Percentiles rank a stretch among this genome's conserved stretches.
Evolutionary conservation across 768 basidiomycete genomes (phyloP).

Genomic region (Tylopilus felleus): DNA sequence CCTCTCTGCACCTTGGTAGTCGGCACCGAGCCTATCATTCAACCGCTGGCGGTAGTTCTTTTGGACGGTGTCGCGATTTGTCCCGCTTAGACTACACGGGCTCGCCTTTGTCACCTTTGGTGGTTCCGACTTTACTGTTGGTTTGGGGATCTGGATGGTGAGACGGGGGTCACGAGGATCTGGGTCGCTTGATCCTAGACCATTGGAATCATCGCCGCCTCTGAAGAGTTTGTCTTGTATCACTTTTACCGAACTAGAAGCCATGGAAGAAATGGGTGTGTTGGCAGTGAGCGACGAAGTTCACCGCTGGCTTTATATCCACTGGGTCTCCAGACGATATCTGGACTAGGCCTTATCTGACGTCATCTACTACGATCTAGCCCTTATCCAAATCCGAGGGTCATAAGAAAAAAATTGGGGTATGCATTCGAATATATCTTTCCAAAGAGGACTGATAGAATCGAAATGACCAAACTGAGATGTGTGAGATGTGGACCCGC

Average conservation of each 20-base stretch:
- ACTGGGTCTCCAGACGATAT: neutral
- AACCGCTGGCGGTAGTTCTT: slow-evolving; percentile 61
- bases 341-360: slow-evolving; percentile 14
- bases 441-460: slow-evolving; percentile 7
- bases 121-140: slow-evolving; percentile 30
- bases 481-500: slow-evolving; percentile 25
- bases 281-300: slow-evolving; percentile 1
- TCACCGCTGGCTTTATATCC: slow-evolving; percentile 10
- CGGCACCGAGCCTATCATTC: slow-evolving; percentile 55
- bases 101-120: slow-evolving; percentile 45
- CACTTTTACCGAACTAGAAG: slow-evolving; percentile 49
- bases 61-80: slow-evolving; percentile 20
- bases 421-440: slow-evolving; percentile 22
- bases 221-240: slow-evolving; percentile 75
- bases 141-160: slow-evolving; percentile 72
- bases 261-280: slow-evolving; percentile 31
- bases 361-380: slow-evolving; percentile 25
- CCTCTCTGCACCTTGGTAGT: slow-evolving; percentile 81
- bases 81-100: slow-evolving; percentile 18
- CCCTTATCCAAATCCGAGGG: slow-evolving; percentile 7
- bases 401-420: slow-evolving; percentile 11
- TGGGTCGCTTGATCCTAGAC: slow-evolving; percentile 20
- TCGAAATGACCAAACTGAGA: slow-evolving; percentile 13
- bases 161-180: slow-evolving; percentile 36
- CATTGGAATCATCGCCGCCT: slow-evolving; percentile 30